Evolutionary conservation across 352 stramenopile species (phyloP).

Genomic region (Phytophthora sojae): DNA sequence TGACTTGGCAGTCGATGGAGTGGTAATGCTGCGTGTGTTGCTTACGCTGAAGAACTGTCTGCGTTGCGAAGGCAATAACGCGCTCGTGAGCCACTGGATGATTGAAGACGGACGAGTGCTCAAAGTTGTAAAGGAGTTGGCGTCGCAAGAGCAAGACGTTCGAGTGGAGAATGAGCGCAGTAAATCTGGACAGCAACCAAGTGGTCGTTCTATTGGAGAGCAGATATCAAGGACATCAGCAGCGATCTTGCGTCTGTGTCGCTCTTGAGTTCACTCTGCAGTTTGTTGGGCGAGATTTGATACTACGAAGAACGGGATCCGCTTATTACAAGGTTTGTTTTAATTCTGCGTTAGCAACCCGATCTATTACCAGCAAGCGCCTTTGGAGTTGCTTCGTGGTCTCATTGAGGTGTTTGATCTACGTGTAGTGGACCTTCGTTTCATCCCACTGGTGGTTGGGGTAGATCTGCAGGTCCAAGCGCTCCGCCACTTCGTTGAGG

Average conservation of each 20-base stretch:
- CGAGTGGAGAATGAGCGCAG: slow-evolving; percentile 4
- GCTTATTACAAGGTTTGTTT: slow-evolving; percentile 1
- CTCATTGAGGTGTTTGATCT: background rate
- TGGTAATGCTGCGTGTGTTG: slow-evolving; percentile 57
- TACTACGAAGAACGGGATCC: background rate
- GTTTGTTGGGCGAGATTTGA: background rate
- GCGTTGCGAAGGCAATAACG: slow-evolving; percentile 48
- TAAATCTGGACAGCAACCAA: slow-evolving; percentile 6
- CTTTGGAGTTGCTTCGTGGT: background rate
- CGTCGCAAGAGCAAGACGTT: slow-evolving; percentile 2
- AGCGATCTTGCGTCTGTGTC: slow-evolving; percentile 48
- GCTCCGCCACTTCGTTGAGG: slow-evolving; percentile 77
- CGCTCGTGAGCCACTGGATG: slow-evolving; percentile 44
- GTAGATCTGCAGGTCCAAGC: slow-evolving; percentile 78
- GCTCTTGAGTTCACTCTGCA: slow-evolving; percentile 2
- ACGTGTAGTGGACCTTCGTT: slow-evolving; percentile 33
- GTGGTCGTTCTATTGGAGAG: slow-evolving; percentile 29
- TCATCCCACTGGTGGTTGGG: slow-evolving; percentile 75
- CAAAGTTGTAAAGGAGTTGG: slow-evolving; percentile 31
- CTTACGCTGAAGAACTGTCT: slow-evolving; percentile 69
- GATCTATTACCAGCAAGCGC: background rate
- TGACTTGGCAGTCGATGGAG: slow-evolving; percentile 15
- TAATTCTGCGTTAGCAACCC: background rate
- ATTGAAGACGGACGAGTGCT: slow-evolving; percentile 30
- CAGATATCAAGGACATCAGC: slow-evolving; percentile 60